Evolutionary conservation across 345 rosid species (phyloP).

Genomic region (Geranium brycei): DNA sequence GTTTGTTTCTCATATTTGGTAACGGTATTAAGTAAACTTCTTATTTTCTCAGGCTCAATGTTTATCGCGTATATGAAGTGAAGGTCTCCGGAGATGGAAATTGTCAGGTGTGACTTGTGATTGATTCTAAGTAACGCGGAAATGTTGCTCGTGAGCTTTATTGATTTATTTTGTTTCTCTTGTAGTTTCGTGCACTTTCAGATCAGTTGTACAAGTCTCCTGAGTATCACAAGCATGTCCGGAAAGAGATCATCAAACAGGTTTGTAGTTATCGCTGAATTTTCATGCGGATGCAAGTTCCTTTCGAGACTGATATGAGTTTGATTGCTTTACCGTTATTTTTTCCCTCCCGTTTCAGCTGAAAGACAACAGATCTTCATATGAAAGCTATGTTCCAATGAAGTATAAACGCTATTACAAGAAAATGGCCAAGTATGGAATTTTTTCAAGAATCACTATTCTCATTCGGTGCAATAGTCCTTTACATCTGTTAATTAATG

Average conservation of each 20-base stretch:
- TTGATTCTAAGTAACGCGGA: constrained; percentile 3
- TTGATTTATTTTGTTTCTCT: constrained; percentile 1
- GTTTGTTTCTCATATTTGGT: not conserved
- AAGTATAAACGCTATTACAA: constrained; percentile 75
- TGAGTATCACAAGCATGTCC: constrained; percentile 84
- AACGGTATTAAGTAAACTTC: constrained; percentile 6
- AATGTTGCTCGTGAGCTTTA: constrained; percentile 5
- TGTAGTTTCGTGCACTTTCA: constrained; percentile 90
- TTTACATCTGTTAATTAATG: constrained; percentile 2
- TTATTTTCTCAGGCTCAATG: constrained; percentile 43
- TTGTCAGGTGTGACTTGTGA: constrained; percentile 52
- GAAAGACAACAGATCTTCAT: constrained; percentile 47
- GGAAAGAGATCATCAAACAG: constrained; percentile 80
- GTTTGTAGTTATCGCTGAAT: constrained; percentile 15
- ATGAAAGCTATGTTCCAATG: constrained; percentile 90
- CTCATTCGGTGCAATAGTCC: not conserved
- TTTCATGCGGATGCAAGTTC: no score
- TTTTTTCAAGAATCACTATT: not conserved
- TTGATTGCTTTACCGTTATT: constrained; percentile 9
- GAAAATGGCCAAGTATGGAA: constrained; percentile 76
- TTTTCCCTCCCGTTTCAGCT: constrained; percentile 40
- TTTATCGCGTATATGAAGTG: constrained; percentile 68
- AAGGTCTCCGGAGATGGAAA: constrained; percentile 96
- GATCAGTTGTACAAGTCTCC: constrained; percentile 80
- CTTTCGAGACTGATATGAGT: no score